These are phyloP conservation scores for Kazachstania sp. DNA, from an alignment of 1,139 yeast genomes.

Conservation along the genomic window DNA sequence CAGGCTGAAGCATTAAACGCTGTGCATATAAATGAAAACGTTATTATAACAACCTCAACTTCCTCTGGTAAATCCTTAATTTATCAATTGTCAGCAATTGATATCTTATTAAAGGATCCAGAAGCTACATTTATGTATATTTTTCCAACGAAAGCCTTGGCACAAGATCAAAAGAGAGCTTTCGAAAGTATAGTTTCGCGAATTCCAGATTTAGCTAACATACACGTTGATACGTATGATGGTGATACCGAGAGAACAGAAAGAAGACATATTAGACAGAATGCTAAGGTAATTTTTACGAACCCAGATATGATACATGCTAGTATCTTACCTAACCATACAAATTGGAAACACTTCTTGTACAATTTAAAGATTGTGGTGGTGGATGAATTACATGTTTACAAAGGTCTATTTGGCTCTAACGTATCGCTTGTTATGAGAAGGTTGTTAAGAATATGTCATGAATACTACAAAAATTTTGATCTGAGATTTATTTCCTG, in stretches of 20 bases:
- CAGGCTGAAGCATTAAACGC: slow-evolving; percentile 70
- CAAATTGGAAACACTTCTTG: slow-evolving; percentile 65
- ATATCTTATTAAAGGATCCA: slow-evolving; percentile 39
- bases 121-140: slow-evolving; percentile 73
- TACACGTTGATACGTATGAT: slow-evolving; percentile 68
- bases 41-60: slow-evolving; percentile 84
- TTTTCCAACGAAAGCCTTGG: slow-evolving; percentile 94
- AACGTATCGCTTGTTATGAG: slow-evolving; percentile 83
- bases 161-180: slow-evolving; percentile 89
- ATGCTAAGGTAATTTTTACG: slow-evolving; percentile 76
- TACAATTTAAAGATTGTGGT: slow-evolving; percentile 61
- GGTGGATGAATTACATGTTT: slow-evolving; percentile 84
- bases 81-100: slow-evolving; percentile 77
- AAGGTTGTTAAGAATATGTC: slow-evolving; percentile 56
- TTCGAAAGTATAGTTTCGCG: slow-evolving; percentile 53
- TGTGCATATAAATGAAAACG: slow-evolving; percentile 47
- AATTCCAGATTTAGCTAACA: slow-evolving; percentile 24
- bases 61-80: slow-evolving; percentile 92
- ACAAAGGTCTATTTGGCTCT: slow-evolving; percentile 84
- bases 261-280: slow-evolving; percentile 46
- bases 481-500: slow-evolving; percentile 67
- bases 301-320: slow-evolving; percentile 93
- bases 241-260: slow-evolving; percentile 72
- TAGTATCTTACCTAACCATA: slow-evolving; percentile 67
- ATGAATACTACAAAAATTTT: slow-evolving; percentile 41